phyloP scores from a whole-genome alignment of 2,329 filamentous ascomycete genomes.

The Neopestalotiopsis sp. region DNA sequence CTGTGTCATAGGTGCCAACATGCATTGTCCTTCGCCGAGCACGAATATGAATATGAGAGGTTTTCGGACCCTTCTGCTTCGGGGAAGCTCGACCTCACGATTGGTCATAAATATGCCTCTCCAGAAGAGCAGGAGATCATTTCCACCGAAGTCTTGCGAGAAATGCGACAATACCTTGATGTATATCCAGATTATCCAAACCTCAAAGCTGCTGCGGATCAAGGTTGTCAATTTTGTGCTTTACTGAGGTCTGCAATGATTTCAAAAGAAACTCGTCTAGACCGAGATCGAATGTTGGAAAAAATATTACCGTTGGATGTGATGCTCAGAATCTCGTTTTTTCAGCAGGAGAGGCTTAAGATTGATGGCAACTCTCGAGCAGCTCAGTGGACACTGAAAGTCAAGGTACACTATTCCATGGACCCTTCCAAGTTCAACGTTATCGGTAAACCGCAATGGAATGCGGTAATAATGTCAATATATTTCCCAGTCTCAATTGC shows the following conservation, averaged over 20 bases:
- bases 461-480: background rate
- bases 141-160: background rate
- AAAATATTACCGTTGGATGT: background rate
- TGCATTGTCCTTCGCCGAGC: background rate
- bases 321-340: background rate
- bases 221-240: background rate
- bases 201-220: background rate
- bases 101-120: background rate
- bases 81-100: background rate
- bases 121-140: background rate
- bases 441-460: background rate
- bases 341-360: background rate
- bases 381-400: background rate
- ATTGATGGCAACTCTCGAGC: background rate
- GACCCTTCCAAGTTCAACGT: background rate
- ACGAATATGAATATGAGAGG: background rate
- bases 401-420: background rate
- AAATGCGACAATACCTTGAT: background rate
- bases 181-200: background rate
- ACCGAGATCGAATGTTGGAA: background rate
- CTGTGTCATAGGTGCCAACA: background rate
- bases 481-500: background rate
- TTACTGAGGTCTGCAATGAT: background rate
- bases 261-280: background rate
- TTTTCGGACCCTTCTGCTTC: background rate